Evolutionary conservation across 805 yeast genomes (phyloP), one percentile per base, ranked within the genome.

Genomic region (Cyberlindnera amylophila): DNA sequence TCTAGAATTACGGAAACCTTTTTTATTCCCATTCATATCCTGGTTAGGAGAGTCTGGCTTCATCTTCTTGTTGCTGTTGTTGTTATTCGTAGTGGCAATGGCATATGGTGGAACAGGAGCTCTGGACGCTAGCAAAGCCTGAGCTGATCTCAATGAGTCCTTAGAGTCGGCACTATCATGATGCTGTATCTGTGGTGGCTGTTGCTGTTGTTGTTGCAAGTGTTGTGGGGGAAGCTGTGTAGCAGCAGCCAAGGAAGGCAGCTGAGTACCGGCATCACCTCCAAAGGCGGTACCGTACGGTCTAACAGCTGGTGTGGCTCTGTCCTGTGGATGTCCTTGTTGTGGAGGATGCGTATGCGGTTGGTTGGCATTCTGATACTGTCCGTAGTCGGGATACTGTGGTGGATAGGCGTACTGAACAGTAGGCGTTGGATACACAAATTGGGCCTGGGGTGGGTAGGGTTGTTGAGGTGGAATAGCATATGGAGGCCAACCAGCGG

Each of bases 51-150:
- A 32, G 21, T 18, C 38, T 11, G 47, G 39, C 28, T 38, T 37
- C 13, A 16, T 17, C 29, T 36, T 32, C 28, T 42, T 41, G 34
- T 17, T 23, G 18, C 19, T 15, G 37, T 32, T 32, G 29, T n/a
- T 12, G 36, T 18, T 27, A 32, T 24, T 28, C 10, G 24, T 39
- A n/a, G 24, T 32, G 21, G 27, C 32, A 21, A 62, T 45, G 23
- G 61, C 54, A 44, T 56, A 39, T 6, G 71, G 70, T 6, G 71
- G 72, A n/a, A 58, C 49, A 2, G 70, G 69, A 42, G 38, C 34
- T 27, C 46, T 32, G n/a, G 46, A 23, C 4, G 46, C 36, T 17
- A 38, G 13, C 18, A 38, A 10, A 10, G 45, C 45, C n/a, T 37
- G 16, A 11, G 34, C 38, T n/a, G 42, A 27, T 21, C 38, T 43